Base-by-base conservation (phyloP, 371 early-diverging fungal species). In the Homolaphlyctis polyrhiza region DNA sequence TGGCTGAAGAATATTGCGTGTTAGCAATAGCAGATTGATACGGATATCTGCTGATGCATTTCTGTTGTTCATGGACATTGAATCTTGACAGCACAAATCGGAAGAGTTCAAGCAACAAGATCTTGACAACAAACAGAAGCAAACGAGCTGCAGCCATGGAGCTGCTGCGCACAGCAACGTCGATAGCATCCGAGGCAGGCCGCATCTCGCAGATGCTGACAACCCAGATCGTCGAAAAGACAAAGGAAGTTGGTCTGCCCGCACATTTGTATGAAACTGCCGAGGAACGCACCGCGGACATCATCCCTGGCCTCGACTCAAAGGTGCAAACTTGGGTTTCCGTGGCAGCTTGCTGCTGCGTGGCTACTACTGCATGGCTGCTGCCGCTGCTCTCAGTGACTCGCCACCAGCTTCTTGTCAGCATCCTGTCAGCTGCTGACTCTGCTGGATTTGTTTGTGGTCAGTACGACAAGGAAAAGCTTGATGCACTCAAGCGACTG, bases 401-500 rank as follows among this genome's bases (percentile, higher is more conserved):
- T n/a, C n/a, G n/a, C n/a, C n/a, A n/a, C n/a, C n/a, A n/a, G n/a
- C n/a, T n/a, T n/a, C n/a, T n/a, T n/a, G n/a, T n/a, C n/a, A n/a
- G n/a, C n/a, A n/a, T n/a, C n/a, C n/a, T n/a, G n/a, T n/a, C n/a
- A n/a, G n/a, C n/a, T n/a, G n/a, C n/a, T n/a, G n/a, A n/a, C n/a
- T n/a, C n/a, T n/a, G n/a, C n/a, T n/a, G n/a, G 39, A 39, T 39
- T 39, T 18, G 11, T 18, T 18, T 39, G 11, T 18, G n/a, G 8
- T 18, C 60, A 74, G 70, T 86, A 89, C 60, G 95, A 95, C 71
- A 83, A 91, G 75, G 96, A 97, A 61, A 93, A 93, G 67, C 76
- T 97, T 57, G 91, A 90, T 70, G 96, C 89, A 6, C 70, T 97
- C 65, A 94, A 93, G 75, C 81, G 91, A 45, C 77, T 97, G 58